A percentile compares a stretch with the other conserved stretches of the same genome.
Evolutionary conservation across 2,329 filamentous ascomycete species (phyloP).

Genomic region (Ceratocystis cacaofunesta): DNA sequence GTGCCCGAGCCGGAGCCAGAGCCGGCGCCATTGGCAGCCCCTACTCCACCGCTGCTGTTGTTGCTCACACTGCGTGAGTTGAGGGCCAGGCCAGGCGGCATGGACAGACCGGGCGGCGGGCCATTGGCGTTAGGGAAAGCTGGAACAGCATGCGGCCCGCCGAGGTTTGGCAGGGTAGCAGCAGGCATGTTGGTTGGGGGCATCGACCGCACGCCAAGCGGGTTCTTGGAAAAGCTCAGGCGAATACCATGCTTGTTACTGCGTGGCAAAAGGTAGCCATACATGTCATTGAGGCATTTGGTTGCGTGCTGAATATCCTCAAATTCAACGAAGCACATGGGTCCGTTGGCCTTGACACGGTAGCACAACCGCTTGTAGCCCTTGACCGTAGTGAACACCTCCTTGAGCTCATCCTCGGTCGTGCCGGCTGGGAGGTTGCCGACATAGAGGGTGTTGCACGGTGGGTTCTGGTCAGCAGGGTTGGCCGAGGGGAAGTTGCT

Average conservation of each 20-base stretch:
- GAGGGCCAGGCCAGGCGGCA: constrained; percentile 52
- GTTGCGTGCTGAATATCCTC: constrained; percentile 87
- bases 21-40: background rate
- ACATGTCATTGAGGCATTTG: constrained; percentile 77
- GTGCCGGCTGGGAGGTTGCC: constrained; percentile 91
- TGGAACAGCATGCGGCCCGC: constrained; percentile 38
- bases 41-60: background rate
- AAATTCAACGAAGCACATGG: constrained; percentile 98
- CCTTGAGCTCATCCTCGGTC: constrained; percentile 88
- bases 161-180: constrained; percentile 21
- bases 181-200: constrained; percentile 29
- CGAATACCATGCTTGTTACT: constrained; percentile 90
- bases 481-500: constrained; percentile 69
- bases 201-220: constrained; percentile 73
- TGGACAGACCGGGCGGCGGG: constrained; percentile 66
- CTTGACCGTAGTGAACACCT: constrained; percentile 79
- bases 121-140: constrained; percentile 55
- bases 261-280: constrained; percentile 75
- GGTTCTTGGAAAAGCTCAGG: constrained; percentile 94
- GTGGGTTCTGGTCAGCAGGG: constrained; percentile 88
- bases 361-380: constrained; percentile 94
- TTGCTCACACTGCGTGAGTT: constrained; percentile 17
- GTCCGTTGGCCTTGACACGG: constrained; percentile 84
- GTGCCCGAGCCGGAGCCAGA: background rate
- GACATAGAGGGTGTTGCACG: constrained; percentile 95